phyloP scores from a whole-genome alignment of 345 rosid species.

The Viola odorata region DNA sequence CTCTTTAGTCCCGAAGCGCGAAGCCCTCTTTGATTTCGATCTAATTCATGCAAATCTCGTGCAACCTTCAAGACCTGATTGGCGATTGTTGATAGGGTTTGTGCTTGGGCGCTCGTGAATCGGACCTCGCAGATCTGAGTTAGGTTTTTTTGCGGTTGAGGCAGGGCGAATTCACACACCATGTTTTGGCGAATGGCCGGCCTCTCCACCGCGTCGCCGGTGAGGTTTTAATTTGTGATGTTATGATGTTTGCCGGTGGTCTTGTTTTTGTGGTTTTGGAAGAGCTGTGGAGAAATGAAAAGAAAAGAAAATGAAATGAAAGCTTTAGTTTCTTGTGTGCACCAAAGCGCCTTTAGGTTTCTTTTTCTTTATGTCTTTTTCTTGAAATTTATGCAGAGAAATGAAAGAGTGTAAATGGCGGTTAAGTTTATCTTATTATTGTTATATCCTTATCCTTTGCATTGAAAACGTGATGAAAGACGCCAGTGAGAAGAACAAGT shows the following conservation, averaged over 20 bases:
- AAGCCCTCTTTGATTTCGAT: too few relatives aligned
- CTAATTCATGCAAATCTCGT: conserved; percentile 2
- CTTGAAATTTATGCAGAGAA: too few relatives aligned
- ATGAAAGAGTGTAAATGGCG: too few relatives aligned
- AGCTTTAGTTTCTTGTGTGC: too few relatives aligned
- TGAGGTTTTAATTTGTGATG: conserved; percentile 32
- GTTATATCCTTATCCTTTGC: too few relatives aligned
- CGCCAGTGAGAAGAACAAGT: too few relatives aligned
- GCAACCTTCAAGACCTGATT: conserved; percentile 1
- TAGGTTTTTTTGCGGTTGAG: conserved; percentile 2
- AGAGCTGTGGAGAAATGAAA: not conserved
- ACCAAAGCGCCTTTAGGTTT: too few relatives aligned
- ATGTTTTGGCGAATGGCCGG: conserved; percentile 99
- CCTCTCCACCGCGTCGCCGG: conserved; percentile 88
- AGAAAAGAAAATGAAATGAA: too few relatives aligned
- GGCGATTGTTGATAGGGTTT: conserved; percentile 2
- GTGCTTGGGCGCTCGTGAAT: conserved; percentile 4
- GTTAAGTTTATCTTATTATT: too few relatives aligned
- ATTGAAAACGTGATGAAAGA: too few relatives aligned
- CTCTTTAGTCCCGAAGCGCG: too few relatives aligned
- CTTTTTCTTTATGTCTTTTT: too few relatives aligned
- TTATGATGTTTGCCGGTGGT: conserved; percentile 1
- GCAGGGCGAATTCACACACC: conserved; percentile 27
- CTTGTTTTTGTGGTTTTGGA: not conserved
- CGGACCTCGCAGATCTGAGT: conserved; percentile 41